These are phyloP conservation scores for Daldinia eschscholtzii DNA, from an alignment of 2,329 filamentous ascomycete species.

Conservation along the genomic window DNA sequence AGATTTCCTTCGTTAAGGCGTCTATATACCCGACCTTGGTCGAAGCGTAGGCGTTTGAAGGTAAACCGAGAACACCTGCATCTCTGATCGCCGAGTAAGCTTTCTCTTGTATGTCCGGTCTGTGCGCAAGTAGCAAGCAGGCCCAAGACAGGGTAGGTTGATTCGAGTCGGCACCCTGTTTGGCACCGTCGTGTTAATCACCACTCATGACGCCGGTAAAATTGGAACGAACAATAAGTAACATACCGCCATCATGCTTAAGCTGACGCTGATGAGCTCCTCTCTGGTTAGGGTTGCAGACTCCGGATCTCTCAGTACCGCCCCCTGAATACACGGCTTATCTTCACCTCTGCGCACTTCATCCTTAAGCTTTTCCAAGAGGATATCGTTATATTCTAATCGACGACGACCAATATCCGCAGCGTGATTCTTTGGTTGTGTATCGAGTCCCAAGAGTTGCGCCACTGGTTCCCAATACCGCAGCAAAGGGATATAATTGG, in stretches of 20 bases:
- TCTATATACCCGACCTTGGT: slow-evolving; percentile 39
- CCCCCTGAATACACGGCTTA: slow-evolving; percentile 75
- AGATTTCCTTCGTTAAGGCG: slow-evolving; percentile 39
- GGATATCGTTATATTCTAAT: slow-evolving; percentile 69
- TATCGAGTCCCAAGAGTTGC: slow-evolving; percentile 45
- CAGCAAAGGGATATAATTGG: slow-evolving; percentile 72
- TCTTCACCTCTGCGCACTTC: slow-evolving; percentile 71
- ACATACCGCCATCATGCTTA: slow-evolving; percentile 69
- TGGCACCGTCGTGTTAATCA: neutral
- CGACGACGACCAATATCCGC: slow-evolving; percentile 67
- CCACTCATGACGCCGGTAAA: neutral
- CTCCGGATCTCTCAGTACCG: slow-evolving; percentile 75
- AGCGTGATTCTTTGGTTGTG: slow-evolving; percentile 52
- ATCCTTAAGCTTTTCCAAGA: slow-evolving; percentile 69
- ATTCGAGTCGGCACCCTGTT: slow-evolving; percentile 48
- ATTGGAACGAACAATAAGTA: too few species aligned
- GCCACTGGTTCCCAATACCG: slow-evolving; percentile 66
- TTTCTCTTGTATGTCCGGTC: slow-evolving; percentile 48
- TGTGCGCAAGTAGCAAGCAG: slow-evolving; percentile 48
- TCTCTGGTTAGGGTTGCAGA: slow-evolving; percentile 71
- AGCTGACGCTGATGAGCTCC: slow-evolving; percentile 74
- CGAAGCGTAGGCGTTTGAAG: slow-evolving; percentile 33
- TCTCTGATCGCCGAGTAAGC: slow-evolving; percentile 42
- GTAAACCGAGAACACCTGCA: slow-evolving; percentile 28
- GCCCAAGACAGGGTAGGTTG: slow-evolving; percentile 49